These are phyloP conservation scores for Antitrichia curtipendula DNA, from an alignment of 225 moss, liverwort and hornwort species.

Conservation along the genomic window DNA sequence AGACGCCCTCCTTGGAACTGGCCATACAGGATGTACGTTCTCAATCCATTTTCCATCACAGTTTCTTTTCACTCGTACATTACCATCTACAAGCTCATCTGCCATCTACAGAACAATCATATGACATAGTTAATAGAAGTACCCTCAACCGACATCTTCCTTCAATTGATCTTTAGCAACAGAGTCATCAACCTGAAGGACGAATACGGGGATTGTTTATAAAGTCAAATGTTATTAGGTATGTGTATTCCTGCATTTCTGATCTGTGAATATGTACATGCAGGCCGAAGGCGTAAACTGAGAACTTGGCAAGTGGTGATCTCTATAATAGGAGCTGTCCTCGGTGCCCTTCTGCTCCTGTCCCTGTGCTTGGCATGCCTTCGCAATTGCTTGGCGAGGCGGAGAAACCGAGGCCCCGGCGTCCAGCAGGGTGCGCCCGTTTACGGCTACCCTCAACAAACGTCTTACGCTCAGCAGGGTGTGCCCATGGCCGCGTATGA, in stretches of 20 bases:
- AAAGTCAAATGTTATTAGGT: neutral
- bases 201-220: neutral
- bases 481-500: conserved; percentile 7
- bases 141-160: neutral
- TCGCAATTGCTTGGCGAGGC: neutral
- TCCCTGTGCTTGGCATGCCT: conserved; percentile 1
- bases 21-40: neutral
- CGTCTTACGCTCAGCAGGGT: neutral
- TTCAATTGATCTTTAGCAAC: neutral
- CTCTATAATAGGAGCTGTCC: neutral
- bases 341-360: neutral
- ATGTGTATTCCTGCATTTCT: neutral
- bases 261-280: neutral
- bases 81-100: neutral
- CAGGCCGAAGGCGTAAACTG: neutral
- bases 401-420: neutral
- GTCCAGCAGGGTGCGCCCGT: neutral
- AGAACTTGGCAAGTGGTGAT: neutral
- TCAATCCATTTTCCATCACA: neutral
- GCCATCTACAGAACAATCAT: neutral
- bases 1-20: neutral
- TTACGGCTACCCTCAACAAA: neutral
- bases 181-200: neutral
- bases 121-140: neutral
- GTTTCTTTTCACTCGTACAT: neutral